These are phyloP conservation scores for Serendipita sp. DNA, from an alignment of 768 basidiomycete genomes.

Conservation along the genomic window DNA sequence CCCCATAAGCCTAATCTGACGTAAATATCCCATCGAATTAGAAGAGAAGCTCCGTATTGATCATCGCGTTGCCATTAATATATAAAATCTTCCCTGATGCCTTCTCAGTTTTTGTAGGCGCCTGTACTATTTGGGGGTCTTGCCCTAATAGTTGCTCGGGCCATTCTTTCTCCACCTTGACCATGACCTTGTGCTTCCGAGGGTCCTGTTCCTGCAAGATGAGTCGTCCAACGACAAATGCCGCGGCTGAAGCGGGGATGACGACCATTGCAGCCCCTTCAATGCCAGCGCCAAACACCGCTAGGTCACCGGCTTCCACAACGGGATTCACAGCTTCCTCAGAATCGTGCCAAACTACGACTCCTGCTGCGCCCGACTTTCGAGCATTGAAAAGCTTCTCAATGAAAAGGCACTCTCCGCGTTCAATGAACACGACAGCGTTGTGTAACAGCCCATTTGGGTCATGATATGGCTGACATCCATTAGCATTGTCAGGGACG, in stretches of 20 bases:
- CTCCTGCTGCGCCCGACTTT: constrained; percentile 55
- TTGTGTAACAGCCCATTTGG: constrained; percentile 28
- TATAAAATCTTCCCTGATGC: constrained; percentile 33
- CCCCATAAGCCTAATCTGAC: neutral
- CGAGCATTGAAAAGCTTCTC: constrained; percentile 61
- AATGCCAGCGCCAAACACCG: constrained; percentile 35
- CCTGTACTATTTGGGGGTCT: constrained; percentile 10
- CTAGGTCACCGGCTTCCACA: constrained; percentile 37
- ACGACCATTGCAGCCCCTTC: constrained; percentile 43
- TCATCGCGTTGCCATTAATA: constrained; percentile 57
- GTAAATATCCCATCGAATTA: constrained; percentile 18
- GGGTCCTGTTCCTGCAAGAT: constrained; percentile 8
- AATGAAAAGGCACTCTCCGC: constrained; percentile 79
- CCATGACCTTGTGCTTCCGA: constrained; percentile 10
- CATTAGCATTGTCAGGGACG: constrained; percentile 35
- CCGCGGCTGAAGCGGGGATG: constrained; percentile 35
- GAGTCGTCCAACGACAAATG: constrained; percentile 38
- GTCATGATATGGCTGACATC: constrained; percentile 40
- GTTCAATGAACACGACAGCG: constrained; percentile 40
- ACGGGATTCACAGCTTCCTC: constrained; percentile 50
- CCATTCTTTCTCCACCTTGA: constrained; percentile 15
- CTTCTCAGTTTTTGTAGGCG: constrained; percentile 8
- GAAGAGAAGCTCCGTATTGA: constrained; percentile 56
- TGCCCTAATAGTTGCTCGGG: constrained; percentile 7
- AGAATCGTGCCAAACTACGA: constrained; percentile 56